Evolutionary conservation across 2,329 filamentous ascomycete species (phyloP), one percentile per base, ranked within the genome.

Genomic region (Didymella arachidicola): DNA sequence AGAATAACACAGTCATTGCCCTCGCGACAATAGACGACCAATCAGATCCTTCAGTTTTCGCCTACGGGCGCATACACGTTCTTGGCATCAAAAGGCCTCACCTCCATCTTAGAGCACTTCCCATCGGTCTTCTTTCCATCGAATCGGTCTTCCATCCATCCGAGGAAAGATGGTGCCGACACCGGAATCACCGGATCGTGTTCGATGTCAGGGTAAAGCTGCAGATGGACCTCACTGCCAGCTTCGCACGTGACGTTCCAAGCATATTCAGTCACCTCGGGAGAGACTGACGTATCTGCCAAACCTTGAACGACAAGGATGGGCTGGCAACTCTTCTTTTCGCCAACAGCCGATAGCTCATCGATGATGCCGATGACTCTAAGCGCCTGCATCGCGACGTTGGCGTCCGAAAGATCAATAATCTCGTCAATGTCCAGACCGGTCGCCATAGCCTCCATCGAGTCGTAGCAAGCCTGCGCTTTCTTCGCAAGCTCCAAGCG

Each of bases 131-230:
- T 4, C 14, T 45, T 26, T 18, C 55, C 42, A 16, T 42, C 22
- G 27, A 57, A 57, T 2, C 47, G 34, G 12, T 53, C 55, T 7
- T 53, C 41, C 41, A 53, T 53, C 34, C 32, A 53, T 10, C 38
- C 27, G 4, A 57, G 34, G 3, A 44, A 57, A 12, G 5, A 25
- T 7, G 47, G 34, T 25, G 42, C 48, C 7, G 48, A 34, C 1
- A 42, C 48, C 7, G 36, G 41, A 7, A 57, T 43, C 1, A 52
- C 27, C 14, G 42, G 36, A 19, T 44, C 30, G 27, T 57, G 47
- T 2, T 57, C 54, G 2, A 46, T 18, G 3, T 34, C 41, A 26
- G 30, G 30, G n/a, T 57, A 52, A 1, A 52, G 18, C 16, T 39
- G 39, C 43, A 57, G 26, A 29, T 53, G 42, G 6, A 57, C 55